A percentile compares a stretch with the other conserved stretches of the same genome.
Evolutionary conservation across 2,329 filamentous ascomycete species (phyloP).

Genomic region (Stagonosporopsis vannaccii): DNA sequence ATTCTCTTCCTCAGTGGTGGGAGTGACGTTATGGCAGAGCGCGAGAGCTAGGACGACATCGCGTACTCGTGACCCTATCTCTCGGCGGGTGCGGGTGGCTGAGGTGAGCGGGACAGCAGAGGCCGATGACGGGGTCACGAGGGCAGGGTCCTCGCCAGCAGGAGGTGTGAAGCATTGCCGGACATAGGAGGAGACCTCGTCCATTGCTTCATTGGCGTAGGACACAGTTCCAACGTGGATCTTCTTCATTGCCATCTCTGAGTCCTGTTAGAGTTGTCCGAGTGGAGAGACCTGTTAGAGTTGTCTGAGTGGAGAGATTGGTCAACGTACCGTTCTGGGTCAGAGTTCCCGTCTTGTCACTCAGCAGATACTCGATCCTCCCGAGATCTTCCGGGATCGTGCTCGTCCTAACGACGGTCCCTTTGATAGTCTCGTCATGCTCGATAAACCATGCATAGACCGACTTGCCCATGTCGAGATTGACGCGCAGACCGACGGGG

Average conservation of each 20-base stretch:
- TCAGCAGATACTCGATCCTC: slow-evolving; percentile 93
- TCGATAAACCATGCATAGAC: slow-evolving; percentile 97
- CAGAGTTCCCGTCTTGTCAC: slow-evolving; percentile 97
- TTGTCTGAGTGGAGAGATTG: background rate
- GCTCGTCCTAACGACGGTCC: slow-evolving; percentile 91
- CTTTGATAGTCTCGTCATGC: slow-evolving; percentile 85
- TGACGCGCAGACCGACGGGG: slow-evolving; percentile 93
- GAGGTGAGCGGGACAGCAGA: slow-evolving; percentile 67
- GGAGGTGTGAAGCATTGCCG: slow-evolving; percentile 76
- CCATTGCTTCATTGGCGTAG: slow-evolving; percentile 98
- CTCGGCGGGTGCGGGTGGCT: slow-evolving; percentile 83
- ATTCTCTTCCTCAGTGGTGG: slow-evolving; percentile 82
- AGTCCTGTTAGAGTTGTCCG: slow-evolving; percentile 23
- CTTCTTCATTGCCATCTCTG: slow-evolving; percentile 97
- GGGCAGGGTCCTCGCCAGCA: slow-evolving; percentile 41
- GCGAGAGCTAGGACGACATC: slow-evolving; percentile 92
- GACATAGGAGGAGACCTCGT: slow-evolving; percentile 88
- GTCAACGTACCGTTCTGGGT: slow-evolving; percentile 76
- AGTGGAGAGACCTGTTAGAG: too few species aligned
- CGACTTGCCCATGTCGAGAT: slow-evolving; percentile 95
- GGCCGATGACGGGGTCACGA: slow-evolving; percentile 79
- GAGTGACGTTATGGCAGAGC: slow-evolving; percentile 96
- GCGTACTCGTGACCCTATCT: slow-evolving; percentile 91
- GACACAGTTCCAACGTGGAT: slow-evolving; percentile 98
- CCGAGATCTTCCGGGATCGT: slow-evolving; percentile 97